Percentiles rank a stretch among this genome's conserved stretches.
Evolutionary conservation across 192 early-diverging fungal species (phyloP).

Genomic region (Phlyctochytrium planicorne): DNA sequence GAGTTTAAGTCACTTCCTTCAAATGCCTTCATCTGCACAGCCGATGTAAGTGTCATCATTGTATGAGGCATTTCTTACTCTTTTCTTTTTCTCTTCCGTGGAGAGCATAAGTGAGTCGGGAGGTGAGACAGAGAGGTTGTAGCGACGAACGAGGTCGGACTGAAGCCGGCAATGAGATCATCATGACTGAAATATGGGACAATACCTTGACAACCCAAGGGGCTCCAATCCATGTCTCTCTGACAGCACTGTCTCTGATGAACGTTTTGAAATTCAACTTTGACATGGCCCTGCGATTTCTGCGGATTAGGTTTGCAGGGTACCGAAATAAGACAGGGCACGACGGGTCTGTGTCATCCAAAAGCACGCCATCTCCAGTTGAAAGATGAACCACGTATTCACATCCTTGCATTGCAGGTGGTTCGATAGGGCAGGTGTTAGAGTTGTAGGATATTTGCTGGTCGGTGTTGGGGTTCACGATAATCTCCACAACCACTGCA

Average conservation of each 20-base stretch:
- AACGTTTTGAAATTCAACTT: slow-evolving; percentile 73
- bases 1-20: slow-evolving; percentile 6
- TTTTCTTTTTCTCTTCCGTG: slow-evolving; percentile 5
- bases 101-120: slow-evolving; percentile 2
- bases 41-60: too few relatives aligned
- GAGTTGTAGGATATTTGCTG: neutral
- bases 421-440: neutral
- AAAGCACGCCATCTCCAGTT: slow-evolving; percentile 47
- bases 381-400: slow-evolving; percentile 42
- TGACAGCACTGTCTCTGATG: slow-evolving; percentile 59
- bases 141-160: slow-evolving; percentile 28
- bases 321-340: slow-evolving; percentile 22
- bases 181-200: neutral
- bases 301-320: slow-evolving; percentile 33
- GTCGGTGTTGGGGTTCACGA: neutral
- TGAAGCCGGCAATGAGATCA: neutral
- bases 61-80: too few relatives aligned
- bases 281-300: slow-evolving; percentile 64
- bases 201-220: slow-evolving; percentile 68
- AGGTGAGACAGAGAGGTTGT: slow-evolving; percentile 11
- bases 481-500: neutral
- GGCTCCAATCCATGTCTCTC: slow-evolving; percentile 67
- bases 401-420: neutral
- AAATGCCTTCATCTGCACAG: neutral
- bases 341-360: slow-evolving; percentile 9